Evolutionary conservation across 371 early-diverging fungal species (phyloP), one percentile per base, ranked within the genome.

Genomic region (Rhizopus arrhizus): DNA sequence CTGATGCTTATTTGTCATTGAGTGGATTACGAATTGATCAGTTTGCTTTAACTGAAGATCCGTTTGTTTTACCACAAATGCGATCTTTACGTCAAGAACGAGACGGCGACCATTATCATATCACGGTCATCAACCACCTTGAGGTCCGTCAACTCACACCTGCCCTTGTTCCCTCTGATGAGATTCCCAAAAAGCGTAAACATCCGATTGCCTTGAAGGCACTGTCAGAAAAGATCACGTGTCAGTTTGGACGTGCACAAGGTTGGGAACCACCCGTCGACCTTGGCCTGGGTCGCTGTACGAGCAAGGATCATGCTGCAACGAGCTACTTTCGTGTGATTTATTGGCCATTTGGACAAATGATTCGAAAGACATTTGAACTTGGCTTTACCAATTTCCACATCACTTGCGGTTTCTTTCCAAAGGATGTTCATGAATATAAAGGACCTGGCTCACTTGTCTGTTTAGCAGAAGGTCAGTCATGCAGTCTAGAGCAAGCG

Each of bases 321-420:
- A 16, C 49, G 12, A 50, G 51, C 10, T 70, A 56, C n/a, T 70
- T 47, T 34, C 51, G 60, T 13, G 63, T 70, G 2, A 16, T 70
- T 12, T 46, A 55, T 15, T 70, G 70, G 70, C 70, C 70, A 1
- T 38, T 59, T 34, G 70, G 70, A 43, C 70, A 70, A 35, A 13
- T 11, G 0, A 56, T 70, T 5, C 55, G 70, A 28, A 10, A 5
- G 2, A 29, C 13, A 6, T 22, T 65, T 15, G 66, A 63, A 1
- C 29, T 70, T 8, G 40, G 10, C 3, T 46, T 7, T 7, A 41
- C 40, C 2, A 42, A 65, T 45, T 70, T 70, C 41, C 70, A 70
- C 46, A 57, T 70, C 35, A 70, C 70, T 0, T 56, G 59, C 15
- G 70, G 70, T 3, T 70, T 65, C 29, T 12, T 36, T 2, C 70